Evolutionary conservation across 2,329 filamentous ascomycete genomes (phyloP).

Genomic region (Elsinoe ampelina): DNA sequence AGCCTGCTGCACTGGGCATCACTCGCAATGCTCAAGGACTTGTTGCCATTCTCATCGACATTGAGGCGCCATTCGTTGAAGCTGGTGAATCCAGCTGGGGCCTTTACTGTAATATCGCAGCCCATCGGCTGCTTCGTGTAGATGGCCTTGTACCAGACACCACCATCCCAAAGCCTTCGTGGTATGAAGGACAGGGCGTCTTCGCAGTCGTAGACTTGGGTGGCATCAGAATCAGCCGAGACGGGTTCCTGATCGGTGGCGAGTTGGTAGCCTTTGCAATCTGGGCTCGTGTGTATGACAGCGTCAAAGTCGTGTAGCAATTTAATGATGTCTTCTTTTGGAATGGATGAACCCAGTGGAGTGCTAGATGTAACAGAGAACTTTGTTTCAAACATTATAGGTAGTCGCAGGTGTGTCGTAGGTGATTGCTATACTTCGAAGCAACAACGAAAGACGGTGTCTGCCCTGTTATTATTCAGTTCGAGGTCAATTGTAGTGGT

Average conservation of each 20-base stretch:
- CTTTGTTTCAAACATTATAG: slow-evolving; percentile 25
- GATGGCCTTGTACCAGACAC: slow-evolving; percentile 25
- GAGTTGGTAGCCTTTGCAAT: slow-evolving; percentile 23
- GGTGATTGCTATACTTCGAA: no score
- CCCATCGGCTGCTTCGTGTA: slow-evolving; percentile 24
- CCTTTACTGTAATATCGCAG: slow-evolving; percentile 28
- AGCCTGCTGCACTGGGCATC: slow-evolving; percentile 25
- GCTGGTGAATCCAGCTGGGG: slow-evolving; percentile 27
- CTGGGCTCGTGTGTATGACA: slow-evolving; percentile 25
- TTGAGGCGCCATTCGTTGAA: slow-evolving; percentile 27
- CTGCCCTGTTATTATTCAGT: no score
- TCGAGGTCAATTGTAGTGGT: no score
- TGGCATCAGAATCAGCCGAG: slow-evolving; percentile 14
- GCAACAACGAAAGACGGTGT: no score
- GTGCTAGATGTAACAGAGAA: slow-evolving; percentile 25
- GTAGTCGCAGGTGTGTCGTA: no score
- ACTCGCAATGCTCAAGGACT: slow-evolving; percentile 21
- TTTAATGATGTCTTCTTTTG: slow-evolving; percentile 20
- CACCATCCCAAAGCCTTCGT: slow-evolving; percentile 26
- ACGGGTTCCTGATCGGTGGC: slow-evolving; percentile 13
- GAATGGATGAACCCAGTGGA: slow-evolving; percentile 21
- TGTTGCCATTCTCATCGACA: slow-evolving; percentile 10
- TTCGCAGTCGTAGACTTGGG: slow-evolving; percentile 25
- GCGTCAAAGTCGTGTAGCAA: slow-evolving; percentile 28
- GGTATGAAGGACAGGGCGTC: slow-evolving; percentile 30